Base-by-base conservation (phyloP, 192 early-diverging fungal genomes). In the Phlyctochytrium bullatum region DNA sequence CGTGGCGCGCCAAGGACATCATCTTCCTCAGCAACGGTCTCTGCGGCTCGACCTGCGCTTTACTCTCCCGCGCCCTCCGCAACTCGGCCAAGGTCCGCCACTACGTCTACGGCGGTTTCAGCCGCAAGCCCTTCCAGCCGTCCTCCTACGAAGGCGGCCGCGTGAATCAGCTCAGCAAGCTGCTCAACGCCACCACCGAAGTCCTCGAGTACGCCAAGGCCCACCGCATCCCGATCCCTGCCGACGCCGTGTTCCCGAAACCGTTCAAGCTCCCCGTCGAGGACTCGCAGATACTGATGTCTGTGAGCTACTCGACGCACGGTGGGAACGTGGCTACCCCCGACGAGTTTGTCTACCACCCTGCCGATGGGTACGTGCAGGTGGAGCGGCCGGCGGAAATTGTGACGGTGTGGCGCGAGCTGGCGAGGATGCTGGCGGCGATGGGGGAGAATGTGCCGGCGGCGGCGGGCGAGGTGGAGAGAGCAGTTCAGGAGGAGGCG, bases 81-180 rank as follows among this genome's bases (percentile, higher is more conserved):
- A 47, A 47, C 40, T 14, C 40, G 40, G 10, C 6, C 40, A 47
- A 47, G 40, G 53, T 65, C 28, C n/a, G 10, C 23, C 10, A 56
- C 12, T 56, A 61, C 58, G 53, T 59, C 4, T 65, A 65, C 53
- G 64, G 64, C 23, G 64, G 64, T 57, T 10, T 25, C 27, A 10
- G 14, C 27, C 4, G 59, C 12, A 57, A 14, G 27, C 62, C 31
- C 3, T 64, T 64, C 62, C 62, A 64, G 25, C 62, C 62, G 24
- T 25, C 62, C 0, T 27, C 62, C 20, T 64, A 47, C 35, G 62
- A 64, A 50, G 62, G 62, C 24, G 62, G 62, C 20, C 20, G 28
- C 31, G 62, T 64, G 24, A 27, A 47, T 3, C 28, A 30, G 16
- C 34, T 23, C 17, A 20, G 3, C 40, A 64, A 23, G 27, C 2